Base-by-base conservation (phyloP, 441 rosid species). In the Eutrema salsugineum region DNA sequence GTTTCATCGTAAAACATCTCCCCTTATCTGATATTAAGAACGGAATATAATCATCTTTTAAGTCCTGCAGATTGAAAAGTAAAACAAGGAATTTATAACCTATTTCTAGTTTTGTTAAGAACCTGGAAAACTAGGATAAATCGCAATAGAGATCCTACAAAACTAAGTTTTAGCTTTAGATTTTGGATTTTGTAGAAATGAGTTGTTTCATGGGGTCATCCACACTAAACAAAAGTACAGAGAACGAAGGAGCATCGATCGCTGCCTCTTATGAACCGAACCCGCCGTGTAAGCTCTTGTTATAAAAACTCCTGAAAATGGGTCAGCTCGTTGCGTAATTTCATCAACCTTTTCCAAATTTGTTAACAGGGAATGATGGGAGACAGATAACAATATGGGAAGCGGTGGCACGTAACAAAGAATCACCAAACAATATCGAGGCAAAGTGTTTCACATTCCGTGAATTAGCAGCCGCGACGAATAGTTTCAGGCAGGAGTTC, bases 381-480 rank as follows among this genome's bases (percentile, higher is more conserved):
- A 5, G 44, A 57, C 63, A 57, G 8, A 30, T 28, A 55, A 55
- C 39, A 8, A 16, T 58, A 55, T 27, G 59, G 40, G 69, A 60
- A 28, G 63, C 57, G 22, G 50, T 43, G 16, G 72, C 70, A n/a
- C 62, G 27, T 24, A 47, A 61, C 3, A 71, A 69, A 65, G 83
- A 68, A 22, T 66, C 28, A 0, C 47, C 49, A 40, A 68, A 32
- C 63, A 84, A 71, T 42, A 82, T 85, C 2, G 79, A 78, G 28
- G 89, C 88, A 1, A 78, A 85, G 63, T 85, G 89, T 46, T 91
- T 88, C 83, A 86, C 93, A 5, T 91, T 91, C 71, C 83, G 88
- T 0, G 91, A 91, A 79, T 71, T 92, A 63, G 96, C 96, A 2
- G 66, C 83, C 0, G 94, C 96, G 1, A 88, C 96, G 0, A 87